Base-by-base conservation (phyloP, 2,329 filamentous ascomycete species). In the Colletotrichum falcatum region DNA sequence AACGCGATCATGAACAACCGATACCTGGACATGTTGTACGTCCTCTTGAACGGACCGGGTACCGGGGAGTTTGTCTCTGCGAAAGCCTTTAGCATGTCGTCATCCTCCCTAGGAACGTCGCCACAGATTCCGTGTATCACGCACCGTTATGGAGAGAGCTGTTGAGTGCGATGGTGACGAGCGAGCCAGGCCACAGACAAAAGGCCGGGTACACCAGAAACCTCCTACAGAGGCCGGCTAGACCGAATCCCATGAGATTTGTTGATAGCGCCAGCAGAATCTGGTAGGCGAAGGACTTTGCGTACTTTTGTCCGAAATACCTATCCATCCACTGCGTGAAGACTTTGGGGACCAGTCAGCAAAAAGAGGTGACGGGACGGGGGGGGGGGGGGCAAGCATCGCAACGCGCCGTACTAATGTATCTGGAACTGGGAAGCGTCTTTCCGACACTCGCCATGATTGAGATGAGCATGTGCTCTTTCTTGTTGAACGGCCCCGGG, bases 371-470 rank as follows among this genome's bases (percentile, higher is more conserved):
- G 1, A 33, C 28, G 2, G 26, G 3, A 23, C 1, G 3, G 4
- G 5, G 1, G 3, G n/a, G n/a, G n/a, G n/a, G n/a, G n/a, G n/a
- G n/a, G n/a, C n/a, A n/a, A 3, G 5, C n/a, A 16, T 16, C 20
- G 20, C 1, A 8, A 5, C 1, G n/a, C 5, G 2, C 33, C 66
- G 49, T 18, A 69, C 66, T 81, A 51, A 86, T 83, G 61, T 81
- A 79, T 71, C 76, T 81, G 2, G 85, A 82, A 73, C 85, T 86
- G 0, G 84, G 82, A 3, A 79, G 77, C 30, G 79, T 79, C 51
- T 80, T 83, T 0, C 82, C 81, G 0, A 85, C 85, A 75, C 89
- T 89, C 39, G 89, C 85, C 84, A 87, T 87, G 70, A 87, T 84
- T n/a, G 83, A 83, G 56, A 88, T 83, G 5, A 88, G 76, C 74